Conservation (phyloP, 2,329 filamentous ascomycete species). For the Grosmannia huntii region DNA sequence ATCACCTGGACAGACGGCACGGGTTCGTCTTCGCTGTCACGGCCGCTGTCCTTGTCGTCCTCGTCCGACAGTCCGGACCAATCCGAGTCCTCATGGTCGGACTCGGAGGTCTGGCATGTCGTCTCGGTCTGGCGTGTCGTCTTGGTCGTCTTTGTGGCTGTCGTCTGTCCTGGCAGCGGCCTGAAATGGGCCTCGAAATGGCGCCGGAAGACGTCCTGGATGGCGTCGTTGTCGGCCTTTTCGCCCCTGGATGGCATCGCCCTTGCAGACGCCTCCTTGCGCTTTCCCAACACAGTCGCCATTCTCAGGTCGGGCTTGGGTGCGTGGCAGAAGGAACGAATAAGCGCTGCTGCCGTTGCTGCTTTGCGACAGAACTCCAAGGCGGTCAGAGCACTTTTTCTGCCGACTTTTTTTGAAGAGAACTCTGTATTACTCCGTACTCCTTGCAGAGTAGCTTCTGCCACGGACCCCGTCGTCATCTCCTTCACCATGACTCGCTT, state of each 20-base stretch:
- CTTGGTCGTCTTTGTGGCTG: constrained; percentile 1
- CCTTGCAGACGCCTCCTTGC: constrained; percentile 23
- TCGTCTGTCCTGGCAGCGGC: constrained; percentile 40
- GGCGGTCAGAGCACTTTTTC: constrained; percentile 6
- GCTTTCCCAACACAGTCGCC: constrained; percentile 35
- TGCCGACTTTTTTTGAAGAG: neutral
- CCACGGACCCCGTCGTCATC: no score
- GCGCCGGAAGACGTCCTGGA: constrained; percentile 64
- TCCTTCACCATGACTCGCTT: constrained; percentile 66
- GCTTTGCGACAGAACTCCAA: neutral
- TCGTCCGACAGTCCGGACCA: constrained; percentile 49
- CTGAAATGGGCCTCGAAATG: constrained; percentile 85
- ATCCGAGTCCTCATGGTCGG: constrained; percentile 26
- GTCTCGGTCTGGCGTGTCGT: no score
- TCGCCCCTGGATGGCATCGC: constrained; percentile 7
- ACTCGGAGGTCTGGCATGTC: constrained; percentile 12
- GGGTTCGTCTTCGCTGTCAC: constrained; percentile 9
- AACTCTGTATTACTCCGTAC: no score
- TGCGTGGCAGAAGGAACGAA: neutral
- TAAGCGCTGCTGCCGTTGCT: neutral
- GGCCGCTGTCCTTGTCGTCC: constrained; percentile 13
- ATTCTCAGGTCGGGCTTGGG: constrained; percentile 17
- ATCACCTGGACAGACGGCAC: constrained; percentile 42
- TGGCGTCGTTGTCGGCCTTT: constrained; percentile 30
- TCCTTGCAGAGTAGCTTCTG: neutral